Percentiles rank a stretch among this genome's conserved stretches.
Conservation (phyloP, 2,329 filamentous ascomycete species). For the Colletotrichum sp. region DNA sequence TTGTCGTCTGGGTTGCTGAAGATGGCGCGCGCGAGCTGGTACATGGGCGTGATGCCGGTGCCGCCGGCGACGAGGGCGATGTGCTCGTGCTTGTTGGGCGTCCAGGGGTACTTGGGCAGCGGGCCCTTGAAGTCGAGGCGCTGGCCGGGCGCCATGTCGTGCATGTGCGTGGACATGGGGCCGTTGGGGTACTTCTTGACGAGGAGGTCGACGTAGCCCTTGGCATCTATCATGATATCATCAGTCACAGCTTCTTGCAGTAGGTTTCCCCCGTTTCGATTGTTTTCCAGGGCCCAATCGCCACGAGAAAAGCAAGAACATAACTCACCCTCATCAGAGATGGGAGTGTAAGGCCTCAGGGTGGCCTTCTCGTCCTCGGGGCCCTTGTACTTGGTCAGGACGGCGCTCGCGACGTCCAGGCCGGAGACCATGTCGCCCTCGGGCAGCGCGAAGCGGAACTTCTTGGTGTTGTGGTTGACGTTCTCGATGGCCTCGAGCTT, state of each 20-base stretch:
- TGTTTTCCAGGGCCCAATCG: not conserved
- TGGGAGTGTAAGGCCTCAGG: slow-evolving; percentile 91
- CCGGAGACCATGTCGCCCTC: slow-evolving; percentile 86
- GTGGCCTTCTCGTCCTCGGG: slow-evolving; percentile 84
- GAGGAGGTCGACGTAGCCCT: slow-evolving; percentile 85
- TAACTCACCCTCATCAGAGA: slow-evolving; percentile 79
- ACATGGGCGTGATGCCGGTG: slow-evolving; percentile 98
- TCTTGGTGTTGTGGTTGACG: slow-evolving; percentile 96
- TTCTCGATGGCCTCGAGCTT: slow-evolving; percentile 79
- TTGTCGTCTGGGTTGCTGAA: slow-evolving; percentile 97
- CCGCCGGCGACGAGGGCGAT: slow-evolving; percentile 89
- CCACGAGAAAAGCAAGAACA: not conserved
- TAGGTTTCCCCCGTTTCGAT: not conserved
- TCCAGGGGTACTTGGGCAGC: slow-evolving; percentile 91
- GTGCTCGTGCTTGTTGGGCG: slow-evolving; percentile 91
- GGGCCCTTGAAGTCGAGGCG: slow-evolving; percentile 92
- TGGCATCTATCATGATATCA: slow-evolving; percentile 57
- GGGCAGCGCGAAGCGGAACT: slow-evolving; percentile 84
- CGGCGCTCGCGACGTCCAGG: slow-evolving; percentile 79
- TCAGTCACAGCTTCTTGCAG: not conserved
- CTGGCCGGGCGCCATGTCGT: slow-evolving; percentile 82
- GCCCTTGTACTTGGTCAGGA: slow-evolving; percentile 91
- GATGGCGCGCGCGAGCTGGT: slow-evolving; percentile 88
- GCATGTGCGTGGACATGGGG: slow-evolving; percentile 89
- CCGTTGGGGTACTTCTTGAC: slow-evolving; percentile 92